Evolutionary conservation across 2,329 filamentous ascomycete genomes (phyloP), one percentile per base, ranked within the genome.

Genomic region (Ceratocystis albifundus): DNA sequence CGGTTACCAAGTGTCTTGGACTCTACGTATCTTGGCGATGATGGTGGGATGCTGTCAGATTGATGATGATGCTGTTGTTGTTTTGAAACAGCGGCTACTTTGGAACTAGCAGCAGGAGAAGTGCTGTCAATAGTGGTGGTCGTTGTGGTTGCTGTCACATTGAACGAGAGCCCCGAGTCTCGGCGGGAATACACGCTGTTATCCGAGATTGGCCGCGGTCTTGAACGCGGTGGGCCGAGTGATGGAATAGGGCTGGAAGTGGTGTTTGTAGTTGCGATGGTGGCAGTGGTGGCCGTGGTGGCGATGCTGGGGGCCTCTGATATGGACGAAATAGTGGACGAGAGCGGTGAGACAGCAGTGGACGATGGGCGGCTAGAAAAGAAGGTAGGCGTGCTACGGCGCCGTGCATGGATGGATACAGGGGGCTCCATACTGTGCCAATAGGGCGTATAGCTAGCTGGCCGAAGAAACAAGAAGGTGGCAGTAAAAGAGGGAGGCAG

Each of bases 81-180:
- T 73, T 69, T 71, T 15, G 74, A 72, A 3, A 73, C 70, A 0
- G 75, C 74, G 0, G 77, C 76, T 69, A 78, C 75, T 17, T 53
- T 53, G 25, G 25, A 30, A 8, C 8, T 32, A 57, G 5, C 12
- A 17, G 53, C 25, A 17, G 53, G 12, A 30, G 70, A 25, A n/a
- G 53, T 32, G 22, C 57, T 77, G 77, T n/a, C 77, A 75, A 57
- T 57, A 17, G 53, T 57, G 53, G 53, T 57, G 7, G 25, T 28
- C 15, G 53, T 57, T 22, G 53, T 57, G 10, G 25, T 32, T 32
- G 53, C 53, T 6, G 53, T 80, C 0, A 76, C 77, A 69, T 80
- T 77, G 41, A 78, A 70, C 3, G 76, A 74, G n/a, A 80, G 70
- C 1, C 78, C 78, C 2, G 79, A 80, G 65, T 79, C 79, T 70